Conservation (phyloP, 305 asterid species). For the Nicotiana rustica region DNA sequence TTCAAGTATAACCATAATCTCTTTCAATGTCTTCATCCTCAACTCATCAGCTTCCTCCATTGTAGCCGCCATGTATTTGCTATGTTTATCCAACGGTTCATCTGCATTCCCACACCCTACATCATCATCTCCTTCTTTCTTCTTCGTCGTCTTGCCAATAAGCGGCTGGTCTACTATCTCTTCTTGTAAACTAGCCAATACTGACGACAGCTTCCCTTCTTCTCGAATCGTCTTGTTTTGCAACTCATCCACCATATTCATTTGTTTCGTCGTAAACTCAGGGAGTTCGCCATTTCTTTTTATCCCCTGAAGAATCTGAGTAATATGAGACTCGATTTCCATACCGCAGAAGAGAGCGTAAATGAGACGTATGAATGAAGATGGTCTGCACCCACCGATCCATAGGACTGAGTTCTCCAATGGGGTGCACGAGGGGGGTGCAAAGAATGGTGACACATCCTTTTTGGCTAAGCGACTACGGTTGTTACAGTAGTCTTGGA, state of each 20-base stretch:
- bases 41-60: conserved; percentile 47
- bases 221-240: conserved; percentile 15
- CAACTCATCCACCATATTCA: conserved; percentile 34
- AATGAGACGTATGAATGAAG: conserved; percentile 31
- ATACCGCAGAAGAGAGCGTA: conserved; percentile 29
- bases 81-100: conserved; percentile 35
- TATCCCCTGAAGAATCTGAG: conserved; percentile 8
- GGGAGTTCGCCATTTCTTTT: neutral
- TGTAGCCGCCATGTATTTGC: conserved; percentile 27
- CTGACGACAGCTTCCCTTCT: conserved; percentile 44
- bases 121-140: neutral
- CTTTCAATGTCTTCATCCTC: conserved; percentile 41
- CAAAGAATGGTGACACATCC: conserved; percentile 30
- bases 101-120: conserved; percentile 32
- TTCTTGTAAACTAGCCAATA: conserved; percentile 45
- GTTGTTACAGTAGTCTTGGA: conserved; percentile 7
- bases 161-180: conserved; percentile 42
- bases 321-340: conserved; percentile 8
- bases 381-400: conserved; percentile 33
- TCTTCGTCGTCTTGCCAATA: conserved; percentile 34
- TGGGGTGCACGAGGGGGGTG: conserved; percentile 36
- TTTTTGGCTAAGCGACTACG: conserved; percentile 9
- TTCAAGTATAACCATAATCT: conserved; percentile 37
- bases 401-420: too few relatives aligned
- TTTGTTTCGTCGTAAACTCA: neutral